Base-by-base conservation (phyloP, 306 rosid genomes). In the Cyclanthera cordifolia region DNA sequence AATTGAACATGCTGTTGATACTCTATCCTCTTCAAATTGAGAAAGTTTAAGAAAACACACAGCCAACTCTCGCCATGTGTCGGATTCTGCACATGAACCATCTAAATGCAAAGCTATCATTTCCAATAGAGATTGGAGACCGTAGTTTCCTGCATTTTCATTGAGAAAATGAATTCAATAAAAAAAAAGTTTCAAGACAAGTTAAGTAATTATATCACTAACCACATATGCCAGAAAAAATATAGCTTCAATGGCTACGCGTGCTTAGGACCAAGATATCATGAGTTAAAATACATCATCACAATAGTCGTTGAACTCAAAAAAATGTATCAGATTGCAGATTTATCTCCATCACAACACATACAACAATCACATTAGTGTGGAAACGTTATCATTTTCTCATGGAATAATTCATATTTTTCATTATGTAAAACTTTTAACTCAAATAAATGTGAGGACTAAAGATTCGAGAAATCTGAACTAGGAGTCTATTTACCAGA, bases 31-130 rank as follows among this genome's bases (percentile, higher is more conserved):
- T 61, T 84, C 90, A 17, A 0, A 46, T 71, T 21, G 78, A 76
- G 74, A 83, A 34, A 87, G 74, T 67, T 72, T 83, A 21, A 70
- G 75, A 75, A 92, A 89, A 81, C 98, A 92, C 52, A 53, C 67
- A 25, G 93, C 84, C 53, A 84, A 79, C 69, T 72, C 79, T 79
- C 50, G 85, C 98, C 98, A 87, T 21, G 78, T 83, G 28, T 73
- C 77, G 77, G 30, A 23, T 32, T 83, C 88, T 16, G 89, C 83
- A 81, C 70, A 43, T 6, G 95, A 74, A 48, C 84, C 96, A 74
- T 87, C 98, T 59, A 92, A 79, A 79, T 92, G 98, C 72, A 63
- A 72, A 63, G 81, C 93, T 80, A 85, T 82, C 89, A 83, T 85
- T 83, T 85, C 96, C 76, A 84, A 53, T 23, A 87, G 72, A 65